A percentile compares a stretch with the other conserved stretches of the same genome.
phyloP scores from a whole-genome alignment of 2,329 filamentous ascomycete genomes.

The Diaporthe vexans region DNA sequence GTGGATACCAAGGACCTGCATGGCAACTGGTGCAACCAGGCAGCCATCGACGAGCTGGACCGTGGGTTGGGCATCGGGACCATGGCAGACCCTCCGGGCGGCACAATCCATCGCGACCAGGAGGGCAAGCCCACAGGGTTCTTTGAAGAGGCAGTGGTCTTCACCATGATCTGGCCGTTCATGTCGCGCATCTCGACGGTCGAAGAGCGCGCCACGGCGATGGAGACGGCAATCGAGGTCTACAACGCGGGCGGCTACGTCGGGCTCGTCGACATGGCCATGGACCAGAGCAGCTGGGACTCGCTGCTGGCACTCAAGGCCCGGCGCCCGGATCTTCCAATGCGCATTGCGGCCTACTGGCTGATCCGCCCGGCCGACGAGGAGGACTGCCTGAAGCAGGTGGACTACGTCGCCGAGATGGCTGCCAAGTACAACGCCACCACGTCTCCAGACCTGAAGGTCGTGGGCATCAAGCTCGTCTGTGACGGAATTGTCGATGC shows the following conservation, averaged over 20 bases:
- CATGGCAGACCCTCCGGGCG: conserved; percentile 64
- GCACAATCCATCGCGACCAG: conserved; percentile 63
- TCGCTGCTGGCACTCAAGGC: conserved; percentile 59
- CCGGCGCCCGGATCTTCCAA: conserved; percentile 52
- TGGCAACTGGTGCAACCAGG: conserved; percentile 68
- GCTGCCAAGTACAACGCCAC: conserved; percentile 58
- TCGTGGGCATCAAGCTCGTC: conserved; percentile 76
- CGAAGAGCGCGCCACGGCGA: conserved; percentile 61
- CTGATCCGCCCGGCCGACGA: conserved; percentile 63
- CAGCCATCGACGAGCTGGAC: conserved; percentile 64
- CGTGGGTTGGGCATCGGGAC: conserved; percentile 62
- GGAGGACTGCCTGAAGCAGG: conserved; percentile 61
- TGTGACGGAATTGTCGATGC: conserved; percentile 76
- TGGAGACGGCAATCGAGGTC: conserved; percentile 61
- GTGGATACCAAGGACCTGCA: conserved; percentile 71
- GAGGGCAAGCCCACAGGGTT: conserved; percentile 63
- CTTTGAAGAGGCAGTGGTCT: conserved; percentile 67
- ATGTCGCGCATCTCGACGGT: conserved; percentile 62
- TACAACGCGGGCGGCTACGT: conserved; percentile 67
- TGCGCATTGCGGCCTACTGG: conserved; percentile 70
- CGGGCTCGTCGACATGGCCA: conserved; percentile 70
- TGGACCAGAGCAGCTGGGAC: conserved; percentile 69
- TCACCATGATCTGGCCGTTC: conserved; percentile 68
- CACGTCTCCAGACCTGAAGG: conserved; percentile 61
- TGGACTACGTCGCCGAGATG: conserved; percentile 65